Percentiles rank a stretch among this genome's conserved stretches.
Conservation (phyloP, 805 yeast genomes). For the Spencermartinsiella europaea region DNA sequence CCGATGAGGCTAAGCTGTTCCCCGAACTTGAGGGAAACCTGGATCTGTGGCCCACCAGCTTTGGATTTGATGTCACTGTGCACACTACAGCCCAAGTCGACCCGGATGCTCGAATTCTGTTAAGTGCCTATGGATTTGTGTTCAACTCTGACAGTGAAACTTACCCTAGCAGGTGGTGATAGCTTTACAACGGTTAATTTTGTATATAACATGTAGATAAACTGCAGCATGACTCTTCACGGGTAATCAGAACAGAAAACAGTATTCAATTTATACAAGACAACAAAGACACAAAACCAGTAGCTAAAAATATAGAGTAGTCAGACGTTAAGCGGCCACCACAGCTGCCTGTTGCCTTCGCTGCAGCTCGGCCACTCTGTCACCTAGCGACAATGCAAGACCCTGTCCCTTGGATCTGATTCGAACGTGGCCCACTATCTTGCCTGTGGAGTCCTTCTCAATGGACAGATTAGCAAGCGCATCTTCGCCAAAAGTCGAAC, state of each 20-base stretch:
- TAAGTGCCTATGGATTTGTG: constrained; percentile 80
- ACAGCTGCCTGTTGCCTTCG: constrained; percentile 27
- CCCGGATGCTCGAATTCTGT: constrained; percentile 76
- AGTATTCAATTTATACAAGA: too few relatives aligned
- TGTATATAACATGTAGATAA: too few relatives aligned
- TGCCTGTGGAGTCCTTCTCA: constrained; percentile 70
- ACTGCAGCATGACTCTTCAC: too few relatives aligned
- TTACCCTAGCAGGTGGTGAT: constrained; percentile 24
- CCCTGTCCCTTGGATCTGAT: constrained; percentile 98
- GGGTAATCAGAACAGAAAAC: too few relatives aligned
- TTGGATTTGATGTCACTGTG: constrained; percentile 79
- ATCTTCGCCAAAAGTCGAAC: constrained; percentile 94
- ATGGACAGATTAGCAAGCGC: constrained; percentile 94
- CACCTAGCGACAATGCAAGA: constrained; percentile 89
- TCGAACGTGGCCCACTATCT: constrained; percentile 88
- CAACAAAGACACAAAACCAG: too few relatives aligned
- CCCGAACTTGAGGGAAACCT: constrained; percentile 91
- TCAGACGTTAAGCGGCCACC: not conserved
- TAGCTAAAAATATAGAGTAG: too few relatives aligned
- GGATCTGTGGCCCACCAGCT: constrained; percentile 82
- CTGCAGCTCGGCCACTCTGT: constrained; percentile 77
- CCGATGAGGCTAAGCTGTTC: constrained; percentile 72
- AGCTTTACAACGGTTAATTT: not conserved
- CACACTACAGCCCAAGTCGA: constrained; percentile 89
- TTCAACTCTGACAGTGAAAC: constrained; percentile 51